These are phyloP conservation scores for Trichothecium roseum DNA, from an alignment of 2,329 filamentous ascomycete genomes.

Conservation along the genomic window DNA sequence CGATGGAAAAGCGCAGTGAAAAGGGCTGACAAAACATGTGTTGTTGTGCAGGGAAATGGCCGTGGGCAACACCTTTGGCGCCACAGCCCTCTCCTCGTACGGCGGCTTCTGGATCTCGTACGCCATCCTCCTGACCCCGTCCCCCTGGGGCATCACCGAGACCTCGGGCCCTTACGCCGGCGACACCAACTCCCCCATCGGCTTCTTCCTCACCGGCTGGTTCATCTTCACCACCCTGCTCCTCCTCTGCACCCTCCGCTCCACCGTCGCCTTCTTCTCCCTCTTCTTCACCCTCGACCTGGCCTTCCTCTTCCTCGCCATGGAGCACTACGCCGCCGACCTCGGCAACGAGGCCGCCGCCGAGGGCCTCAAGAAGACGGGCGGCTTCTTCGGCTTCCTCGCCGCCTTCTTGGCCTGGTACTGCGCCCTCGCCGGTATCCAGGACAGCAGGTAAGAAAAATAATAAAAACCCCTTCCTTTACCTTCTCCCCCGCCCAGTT, in stretches of 20 bases:
- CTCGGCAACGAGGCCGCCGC: slow-evolving; percentile 36
- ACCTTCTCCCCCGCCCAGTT: slow-evolving; percentile 1
- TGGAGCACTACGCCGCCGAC: slow-evolving; percentile 47
- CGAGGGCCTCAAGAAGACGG: slow-evolving; percentile 51
- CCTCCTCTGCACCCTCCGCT: slow-evolving; percentile 63
- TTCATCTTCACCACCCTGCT: slow-evolving; percentile 76
- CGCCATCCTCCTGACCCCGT: slow-evolving; percentile 58
- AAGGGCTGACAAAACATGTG: neutral
- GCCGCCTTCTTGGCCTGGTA: slow-evolving; percentile 81
- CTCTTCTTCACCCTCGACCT: slow-evolving; percentile 71
- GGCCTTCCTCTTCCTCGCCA: slow-evolving; percentile 62
- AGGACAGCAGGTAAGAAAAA: slow-evolving; percentile 58
- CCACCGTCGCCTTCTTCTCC: slow-evolving; percentile 66
- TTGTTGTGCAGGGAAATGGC: slow-evolving; percentile 60
- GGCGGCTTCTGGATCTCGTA: slow-evolving; percentile 78
- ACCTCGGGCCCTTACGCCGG: slow-evolving; percentile 33
- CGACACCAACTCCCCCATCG: slow-evolving; percentile 46
- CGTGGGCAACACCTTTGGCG: slow-evolving; percentile 79
- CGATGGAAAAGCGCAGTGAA: neutral
- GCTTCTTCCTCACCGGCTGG: slow-evolving; percentile 70
- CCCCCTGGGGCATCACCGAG: slow-evolving; percentile 46
- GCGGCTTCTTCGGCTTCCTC: slow-evolving; percentile 70
- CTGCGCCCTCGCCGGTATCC: slow-evolving; percentile 73
- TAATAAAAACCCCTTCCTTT: slow-evolving; percentile 6
- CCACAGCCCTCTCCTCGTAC: slow-evolving; percentile 70